Conservation (phyloP, 1,139 yeast species). For the Saccharomycopsis crataegensis region DNA sequence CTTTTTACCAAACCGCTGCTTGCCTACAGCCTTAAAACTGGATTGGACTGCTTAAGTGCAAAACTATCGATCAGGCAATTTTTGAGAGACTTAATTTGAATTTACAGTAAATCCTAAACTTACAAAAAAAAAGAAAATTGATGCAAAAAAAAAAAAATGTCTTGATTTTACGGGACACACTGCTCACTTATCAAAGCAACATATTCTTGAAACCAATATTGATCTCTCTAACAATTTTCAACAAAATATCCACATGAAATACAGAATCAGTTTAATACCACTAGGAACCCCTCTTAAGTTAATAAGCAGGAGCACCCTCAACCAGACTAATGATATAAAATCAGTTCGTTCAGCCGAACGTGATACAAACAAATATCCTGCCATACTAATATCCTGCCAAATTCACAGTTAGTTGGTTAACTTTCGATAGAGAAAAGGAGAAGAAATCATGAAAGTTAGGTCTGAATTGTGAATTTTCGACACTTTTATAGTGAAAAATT, state of each 20-base stretch:
- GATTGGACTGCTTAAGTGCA: too few relatives aligned
- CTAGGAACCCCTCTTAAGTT: slow-evolving; percentile 36
- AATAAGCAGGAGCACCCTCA: slow-evolving; percentile 38
- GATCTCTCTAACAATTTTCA: slow-evolving; percentile 40
- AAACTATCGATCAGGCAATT: too few relatives aligned
- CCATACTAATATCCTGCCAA: slow-evolving; percentile 6
- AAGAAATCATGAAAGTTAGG: too few relatives aligned
- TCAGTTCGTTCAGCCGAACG: too few relatives aligned
- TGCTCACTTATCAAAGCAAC: slow-evolving; percentile 32
- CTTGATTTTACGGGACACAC: slow-evolving; percentile 54
- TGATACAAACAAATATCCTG: not conserved
- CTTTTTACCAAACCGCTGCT: not conserved
- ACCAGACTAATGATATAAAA: not conserved
- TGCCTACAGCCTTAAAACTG: not conserved
- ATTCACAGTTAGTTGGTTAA: slow-evolving; percentile 6
- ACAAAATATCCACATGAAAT: slow-evolving; percentile 32
- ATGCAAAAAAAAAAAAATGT: slow-evolving; percentile 31
- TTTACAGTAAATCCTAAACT: too few relatives aligned
- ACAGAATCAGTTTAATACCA: slow-evolving; percentile 19
- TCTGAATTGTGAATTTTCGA: too few relatives aligned
- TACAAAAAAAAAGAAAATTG: not conserved
- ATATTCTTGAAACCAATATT: slow-evolving; percentile 44
- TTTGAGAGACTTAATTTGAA: too few relatives aligned
- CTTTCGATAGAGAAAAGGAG: slow-evolving; percentile 19
- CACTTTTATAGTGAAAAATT: not conserved